Percentiles rank a stretch among this genome's conserved stretches.
Evolutionary conservation across 257 asterid species (phyloP).

Genomic region (Cruciata laevipes): DNA sequence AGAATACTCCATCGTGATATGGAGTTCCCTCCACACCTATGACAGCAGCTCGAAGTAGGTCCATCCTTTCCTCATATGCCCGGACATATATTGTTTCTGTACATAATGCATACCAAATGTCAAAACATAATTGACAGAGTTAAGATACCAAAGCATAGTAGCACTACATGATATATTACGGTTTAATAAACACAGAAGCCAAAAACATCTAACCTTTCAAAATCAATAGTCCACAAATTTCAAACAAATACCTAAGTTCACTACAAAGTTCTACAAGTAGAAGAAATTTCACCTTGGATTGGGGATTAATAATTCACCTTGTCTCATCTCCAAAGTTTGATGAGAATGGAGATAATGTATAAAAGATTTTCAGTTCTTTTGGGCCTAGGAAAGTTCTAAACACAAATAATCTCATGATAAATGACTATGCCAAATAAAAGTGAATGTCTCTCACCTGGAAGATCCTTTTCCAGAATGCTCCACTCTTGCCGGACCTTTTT

Average conservation of each 20-base stretch:
- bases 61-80: conserved; percentile 71
- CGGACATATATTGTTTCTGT: conserved; percentile 77
- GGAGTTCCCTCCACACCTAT: conserved; percentile 87
- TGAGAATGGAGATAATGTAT: not conserved
- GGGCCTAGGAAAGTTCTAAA: not conserved
- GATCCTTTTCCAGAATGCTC: conserved; percentile 74
- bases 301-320: not conserved
- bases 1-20: conserved; percentile 85
- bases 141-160: not conserved
- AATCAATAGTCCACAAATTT: not conserved
- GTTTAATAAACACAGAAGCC: not conserved
- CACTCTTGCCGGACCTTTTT: conserved; percentile 88
- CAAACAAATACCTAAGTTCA: not conserved
- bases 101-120: not conserved
- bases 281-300: not conserved
- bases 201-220: not conserved
- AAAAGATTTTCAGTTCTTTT: not conserved
- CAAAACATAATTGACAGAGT: not conserved
- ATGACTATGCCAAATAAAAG: not conserved
- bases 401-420: conserved; percentile 2
- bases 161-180: not conserved
- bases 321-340: not conserved
- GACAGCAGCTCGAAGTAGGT: conserved; percentile 73
- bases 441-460: conserved; percentile 66
- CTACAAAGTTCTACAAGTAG: not conserved